phyloP scores from a whole-genome alignment of 768 basidiomycete genomes.

The Xerocomellus intermedius region DNA sequence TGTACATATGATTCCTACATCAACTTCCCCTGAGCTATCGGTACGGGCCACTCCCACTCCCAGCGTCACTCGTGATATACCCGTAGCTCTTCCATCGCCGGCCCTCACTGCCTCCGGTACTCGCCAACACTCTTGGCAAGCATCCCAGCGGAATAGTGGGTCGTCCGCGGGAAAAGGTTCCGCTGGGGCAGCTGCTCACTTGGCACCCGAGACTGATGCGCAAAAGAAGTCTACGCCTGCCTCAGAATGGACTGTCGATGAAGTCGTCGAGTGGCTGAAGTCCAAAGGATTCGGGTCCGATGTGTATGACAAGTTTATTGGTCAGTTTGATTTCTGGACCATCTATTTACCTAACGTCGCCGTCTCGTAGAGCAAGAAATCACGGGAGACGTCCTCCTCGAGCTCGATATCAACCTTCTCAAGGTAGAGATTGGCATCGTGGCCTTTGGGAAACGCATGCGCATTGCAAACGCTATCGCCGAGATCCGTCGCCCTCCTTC shows the following conservation, averaged over 20 bases:
- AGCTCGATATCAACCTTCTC: constrained; percentile 87
- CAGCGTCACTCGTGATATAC: constrained; percentile 25
- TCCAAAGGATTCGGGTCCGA: constrained; percentile 80
- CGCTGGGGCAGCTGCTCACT: constrained; percentile 17
- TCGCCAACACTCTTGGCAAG: constrained; percentile 25
- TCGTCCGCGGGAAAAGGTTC: constrained; percentile 29
- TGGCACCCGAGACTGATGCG: constrained; percentile 18
- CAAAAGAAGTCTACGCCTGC: constrained; percentile 45
- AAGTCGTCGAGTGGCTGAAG: constrained; percentile 88
- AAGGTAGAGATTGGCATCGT: constrained; percentile 91
- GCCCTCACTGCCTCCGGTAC: constrained; percentile 24
- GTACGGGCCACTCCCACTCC: constrained; percentile 25
- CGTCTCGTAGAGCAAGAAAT: constrained; percentile 87
- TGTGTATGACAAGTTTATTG: constrained; percentile 83
- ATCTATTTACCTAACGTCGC: neutral
- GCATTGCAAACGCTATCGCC: constrained; percentile 88
- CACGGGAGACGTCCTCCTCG: constrained; percentile 93
- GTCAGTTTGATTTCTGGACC: constrained; percentile 41
- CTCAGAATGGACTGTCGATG: constrained; percentile 80
- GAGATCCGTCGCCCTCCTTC: constrained; percentile 79
- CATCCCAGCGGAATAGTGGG: constrained; percentile 46
- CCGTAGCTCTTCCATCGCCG: constrained; percentile 32
- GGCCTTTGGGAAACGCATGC: constrained; percentile 92
- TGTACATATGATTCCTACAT: constrained; percentile 19
- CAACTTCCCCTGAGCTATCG: constrained; percentile 22